Percentiles rank a stretch among this genome's conserved stretches.
Conservation (phyloP, 495 filamentous ascomycete species). For the Elasticomyces elasticus region DNA sequence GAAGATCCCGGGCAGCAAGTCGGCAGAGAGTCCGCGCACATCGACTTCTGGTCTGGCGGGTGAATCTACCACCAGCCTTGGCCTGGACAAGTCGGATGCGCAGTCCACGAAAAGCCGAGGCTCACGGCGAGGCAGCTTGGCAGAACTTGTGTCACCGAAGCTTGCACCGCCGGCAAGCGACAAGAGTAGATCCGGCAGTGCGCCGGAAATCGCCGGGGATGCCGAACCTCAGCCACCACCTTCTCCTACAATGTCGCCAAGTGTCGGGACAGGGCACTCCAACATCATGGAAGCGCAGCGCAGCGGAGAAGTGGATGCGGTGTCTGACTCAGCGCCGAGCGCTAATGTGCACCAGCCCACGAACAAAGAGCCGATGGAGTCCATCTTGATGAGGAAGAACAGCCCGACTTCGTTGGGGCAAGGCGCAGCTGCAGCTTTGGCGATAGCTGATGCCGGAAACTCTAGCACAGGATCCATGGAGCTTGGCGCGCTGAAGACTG, state of each 20-base stretch:
- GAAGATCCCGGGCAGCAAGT: conserved; percentile 63
- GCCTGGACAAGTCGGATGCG: conserved; percentile 47
- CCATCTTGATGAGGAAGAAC: conserved; percentile 73
- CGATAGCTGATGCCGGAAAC: conserved; percentile 19
- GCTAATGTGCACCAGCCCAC: conserved; percentile 40
- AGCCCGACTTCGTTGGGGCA: conserved; percentile 12
- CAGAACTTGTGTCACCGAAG: conserved; percentile 34
- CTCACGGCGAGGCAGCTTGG: conserved; percentile 51
- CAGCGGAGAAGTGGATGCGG: conserved; percentile 83
- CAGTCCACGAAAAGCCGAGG: conserved; percentile 63
- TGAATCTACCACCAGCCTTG: conserved; percentile 34
- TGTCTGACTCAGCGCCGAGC: conserved; percentile 82
- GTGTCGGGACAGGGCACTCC: conserved; percentile 64
- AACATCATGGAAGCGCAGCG: conserved; percentile 72
- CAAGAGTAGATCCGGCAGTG: conserved; percentile 25
- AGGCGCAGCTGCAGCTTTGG: conserved; percentile 16
- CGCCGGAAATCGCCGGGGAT: conserved; percentile 34
- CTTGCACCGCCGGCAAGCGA: conserved; percentile 28
- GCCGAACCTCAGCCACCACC: conserved; percentile 68
- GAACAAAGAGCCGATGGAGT: conserved; percentile 54
- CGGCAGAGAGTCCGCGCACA: conserved; percentile 67
- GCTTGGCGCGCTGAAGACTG: conserved; percentile 71
- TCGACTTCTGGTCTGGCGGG: conserved; percentile 55
- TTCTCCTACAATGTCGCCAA: conserved; percentile 74
- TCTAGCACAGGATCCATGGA: conserved; percentile 38